These are phyloP conservation scores for Panus rudis DNA, from an alignment of 768 basidiomycete species.

Conservation along the genomic window DNA sequence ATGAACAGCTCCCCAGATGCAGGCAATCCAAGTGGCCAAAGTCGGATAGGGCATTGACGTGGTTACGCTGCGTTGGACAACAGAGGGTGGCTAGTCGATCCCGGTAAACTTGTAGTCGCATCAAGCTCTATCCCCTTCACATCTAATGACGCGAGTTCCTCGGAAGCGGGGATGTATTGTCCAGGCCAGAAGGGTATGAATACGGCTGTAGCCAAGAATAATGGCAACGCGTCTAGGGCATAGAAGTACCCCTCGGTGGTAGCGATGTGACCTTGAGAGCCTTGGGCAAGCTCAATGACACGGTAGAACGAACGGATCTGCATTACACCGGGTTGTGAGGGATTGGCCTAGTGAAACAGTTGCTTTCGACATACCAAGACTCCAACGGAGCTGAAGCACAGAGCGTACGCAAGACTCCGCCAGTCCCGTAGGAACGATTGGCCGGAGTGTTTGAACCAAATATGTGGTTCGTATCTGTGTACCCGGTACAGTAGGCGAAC, in stretches of 20 bases:
- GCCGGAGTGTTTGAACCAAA: constrained; percentile 28
- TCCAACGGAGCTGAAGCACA: constrained; percentile 51
- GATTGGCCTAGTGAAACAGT: background rate
- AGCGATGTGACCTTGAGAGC: constrained; percentile 48
- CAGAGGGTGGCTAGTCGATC: no score
- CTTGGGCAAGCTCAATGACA: constrained; percentile 51
- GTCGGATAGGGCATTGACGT: no score
- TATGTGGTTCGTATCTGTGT: constrained; percentile 29
- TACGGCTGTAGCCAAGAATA: constrained; percentile 50
- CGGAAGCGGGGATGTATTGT: constrained; percentile 43
- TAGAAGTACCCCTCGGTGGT: constrained; percentile 61
- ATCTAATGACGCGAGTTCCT: no score
- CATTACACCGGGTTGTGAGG: background rate
- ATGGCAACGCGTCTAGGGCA: constrained; percentile 57
- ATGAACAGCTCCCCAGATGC: no score
- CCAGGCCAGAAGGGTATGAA: constrained; percentile 67
- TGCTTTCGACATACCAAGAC: constrained; percentile 42
- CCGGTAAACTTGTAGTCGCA: no score
- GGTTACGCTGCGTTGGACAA: no score
- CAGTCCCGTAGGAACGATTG: constrained; percentile 50
- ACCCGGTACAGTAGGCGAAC: constrained; percentile 44
- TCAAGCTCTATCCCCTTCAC: no score
- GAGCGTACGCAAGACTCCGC: constrained; percentile 44
- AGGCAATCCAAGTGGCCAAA: no score
- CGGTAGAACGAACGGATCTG: constrained; percentile 63